Evolutionary conservation across 2,329 filamentous ascomycete genomes (phyloP), one percentile per base, ranked within the genome.

Genomic region (Alternaria sp.): DNA sequence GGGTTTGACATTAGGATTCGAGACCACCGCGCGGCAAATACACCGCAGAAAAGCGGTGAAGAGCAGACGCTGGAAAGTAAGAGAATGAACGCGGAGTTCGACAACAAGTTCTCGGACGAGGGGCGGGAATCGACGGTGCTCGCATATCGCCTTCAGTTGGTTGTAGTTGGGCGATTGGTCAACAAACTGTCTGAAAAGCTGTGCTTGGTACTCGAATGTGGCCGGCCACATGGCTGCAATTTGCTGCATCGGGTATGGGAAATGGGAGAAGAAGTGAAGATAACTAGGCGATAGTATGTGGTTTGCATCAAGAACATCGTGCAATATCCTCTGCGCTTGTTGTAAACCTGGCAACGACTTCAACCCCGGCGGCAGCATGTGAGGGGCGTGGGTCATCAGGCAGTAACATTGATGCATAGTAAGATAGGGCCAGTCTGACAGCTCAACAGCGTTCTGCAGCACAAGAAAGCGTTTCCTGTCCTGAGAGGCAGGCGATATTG

Each of bases 61-160:
- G 4, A 88, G 76, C 26, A 88, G 84, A 1, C 74, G 76, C 67
- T 88, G 86, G 7, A 91, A 76, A 1, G 84, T 80, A 0, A 79
- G 72, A 0, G 88, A 90, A 8, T 72, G 73, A 12, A 90, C 73
- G 6, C 75, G 72, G 36, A 90, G 80, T 12, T 76, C 68, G n/a
- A 75, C 72, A 5, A 82, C 73, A 26, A 91, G 77, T 68, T 91
- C 89, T 57, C 83, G 81, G 32, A 87, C 82, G n/a, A 89, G 77
- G 6, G 88, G 85, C 4, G 88, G 88, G 67, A 83, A 86, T 2
- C 66, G 64, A 67, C 62, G 73, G 32, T 53, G 40, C 44, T 58
- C 61, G 66, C 66, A 82, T 32, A 6, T 21, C 3, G 25, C 11
- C 52, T 45, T 69, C 15, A 78, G 23, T 1, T 21, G 17, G 4